Evolutionary conservation across 805 yeast genomes (phyloP), one percentile per base, ranked within the genome.

Genomic region (Yamadazyma takamatsuzukensis): DNA sequence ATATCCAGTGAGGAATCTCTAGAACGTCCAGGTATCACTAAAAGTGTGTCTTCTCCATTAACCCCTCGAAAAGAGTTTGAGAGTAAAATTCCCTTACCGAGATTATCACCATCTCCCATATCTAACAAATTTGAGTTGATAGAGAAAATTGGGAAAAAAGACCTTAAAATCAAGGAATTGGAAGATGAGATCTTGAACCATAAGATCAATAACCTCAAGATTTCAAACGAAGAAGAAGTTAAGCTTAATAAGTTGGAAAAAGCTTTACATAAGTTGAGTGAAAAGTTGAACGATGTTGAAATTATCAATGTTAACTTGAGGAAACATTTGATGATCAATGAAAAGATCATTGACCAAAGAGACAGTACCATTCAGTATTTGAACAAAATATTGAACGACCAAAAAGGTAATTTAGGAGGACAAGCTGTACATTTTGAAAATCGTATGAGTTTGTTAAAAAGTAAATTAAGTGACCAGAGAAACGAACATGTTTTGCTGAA

Each of bases 281-380:
- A 60, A n/a, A 78, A 79, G 35, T 67, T 82, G 34, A 68, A 68
- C 31, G 83, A 81, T 39, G 70, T 80, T 19, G 81, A 79, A 39
- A 54, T 64, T n/a, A 80, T 79, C 48, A 83, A 83, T 49, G 56
- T 66, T 18, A 62, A 71, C 30, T 56, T 83, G 21, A 64, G 74
- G 31, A 74, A 68, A 43, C 86, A 81, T 43, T 59, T 80, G 13
- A 62, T 64, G 17, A 61, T 77, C 4, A 64, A 76, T 24, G 75
- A 75, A 37, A 69, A 74, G 40, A 68, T 81, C 37, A 70, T 80
- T 18, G 78, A 73, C 13, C 59, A 75, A 12, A 68, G 86, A 34
- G 74, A 74, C 37, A 67, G 65, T 32, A 67, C 82, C 30, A 80
- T 83, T 30, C 63, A 64, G 33, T 66, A 72, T 18, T 59, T 83